Percentiles rank a stretch among this genome's conserved stretches.
Conservation (phyloP, 2,329 filamentous ascomycete genomes). For the Alternaria sp. region DNA sequence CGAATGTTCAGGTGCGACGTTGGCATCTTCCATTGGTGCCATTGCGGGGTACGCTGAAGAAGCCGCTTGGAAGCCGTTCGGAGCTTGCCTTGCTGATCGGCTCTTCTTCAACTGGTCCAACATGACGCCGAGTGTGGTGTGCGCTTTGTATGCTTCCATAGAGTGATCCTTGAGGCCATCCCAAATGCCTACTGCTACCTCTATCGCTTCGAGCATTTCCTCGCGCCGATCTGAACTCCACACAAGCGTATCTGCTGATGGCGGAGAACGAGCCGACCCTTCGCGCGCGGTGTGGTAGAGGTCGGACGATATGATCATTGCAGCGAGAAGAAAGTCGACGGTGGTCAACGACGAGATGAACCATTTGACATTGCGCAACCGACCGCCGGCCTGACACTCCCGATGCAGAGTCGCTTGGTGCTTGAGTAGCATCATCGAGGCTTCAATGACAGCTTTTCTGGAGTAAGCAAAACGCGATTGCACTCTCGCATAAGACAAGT, state of each 20-base stretch:
- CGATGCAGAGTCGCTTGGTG: conserved; percentile 79
- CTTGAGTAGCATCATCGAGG: conserved; percentile 80
- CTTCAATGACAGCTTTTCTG: conserved; percentile 82
- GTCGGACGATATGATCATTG: conserved; percentile 84
- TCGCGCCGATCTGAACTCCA: conserved; percentile 62
- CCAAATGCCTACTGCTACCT: conserved; percentile 81
- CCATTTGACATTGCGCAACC: conserved; percentile 77
- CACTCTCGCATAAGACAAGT: conserved; percentile 74
- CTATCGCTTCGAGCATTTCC: conserved; percentile 79
- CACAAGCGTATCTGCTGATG: conserved; percentile 51
- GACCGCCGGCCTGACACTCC: conserved; percentile 76
- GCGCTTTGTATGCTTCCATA: conserved; percentile 90
- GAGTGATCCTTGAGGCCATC: conserved; percentile 76
- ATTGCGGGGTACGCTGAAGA: conserved; percentile 40
- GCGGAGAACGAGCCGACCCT: conserved; percentile 47
- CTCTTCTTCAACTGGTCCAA: conserved; percentile 75
- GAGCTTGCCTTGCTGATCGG: conserved; percentile 37
- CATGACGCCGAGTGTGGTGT: conserved; percentile 82
- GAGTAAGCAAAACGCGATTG: conserved; percentile 86
- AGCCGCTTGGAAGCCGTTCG: conserved; percentile 42
- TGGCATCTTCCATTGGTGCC: conserved; percentile 61
- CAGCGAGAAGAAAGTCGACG: conserved; percentile 85
- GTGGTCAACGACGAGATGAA: conserved; percentile 81
- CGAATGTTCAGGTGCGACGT: conserved; percentile 66
- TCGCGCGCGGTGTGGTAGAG: conserved; percentile 71